Percentiles rank a stretch among this genome's conserved stretches.
Conservation (phyloP, 441 rosid genomes). For the Erysimum pusillum region DNA sequence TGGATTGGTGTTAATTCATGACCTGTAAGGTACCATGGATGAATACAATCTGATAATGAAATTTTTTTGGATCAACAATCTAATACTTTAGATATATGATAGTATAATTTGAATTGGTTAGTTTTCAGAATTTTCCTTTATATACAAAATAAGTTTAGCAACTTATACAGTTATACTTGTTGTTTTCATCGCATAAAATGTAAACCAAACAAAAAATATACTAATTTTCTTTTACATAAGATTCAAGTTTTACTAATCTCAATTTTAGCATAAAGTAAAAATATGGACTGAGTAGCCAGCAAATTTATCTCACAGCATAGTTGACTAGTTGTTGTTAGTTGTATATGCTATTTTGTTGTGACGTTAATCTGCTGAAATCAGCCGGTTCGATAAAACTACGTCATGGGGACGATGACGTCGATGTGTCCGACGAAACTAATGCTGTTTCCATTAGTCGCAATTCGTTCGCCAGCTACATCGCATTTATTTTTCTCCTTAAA, state of each 20-base stretch:
- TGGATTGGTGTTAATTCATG: too few species aligned
- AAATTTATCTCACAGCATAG: slow-evolving; percentile 7
- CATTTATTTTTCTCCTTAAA: slow-evolving; percentile 3
- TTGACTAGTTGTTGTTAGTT: background rate
- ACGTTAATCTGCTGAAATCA: slow-evolving; percentile 14
- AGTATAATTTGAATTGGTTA: background rate
- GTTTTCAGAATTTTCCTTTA: background rate
- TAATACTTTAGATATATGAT: too few species aligned
- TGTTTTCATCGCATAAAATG: background rate
- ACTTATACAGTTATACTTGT: background rate
- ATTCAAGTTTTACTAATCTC: background rate
- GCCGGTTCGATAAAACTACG: background rate
- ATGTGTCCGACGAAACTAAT: background rate
- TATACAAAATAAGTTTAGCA: background rate
- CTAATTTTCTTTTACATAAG: too few species aligned
- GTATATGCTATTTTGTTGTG: background rate
- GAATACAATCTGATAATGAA: too few species aligned
- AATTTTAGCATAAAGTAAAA: background rate
- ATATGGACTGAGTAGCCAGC: background rate
- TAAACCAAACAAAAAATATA: too few species aligned
- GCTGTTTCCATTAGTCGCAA: background rate
- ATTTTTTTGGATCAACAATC: too few species aligned
- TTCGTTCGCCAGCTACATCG: slow-evolving; percentile 13
- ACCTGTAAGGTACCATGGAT: too few species aligned
- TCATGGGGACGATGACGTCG: slow-evolving; percentile 30